Percentiles rank a stretch among this genome's conserved stretches.
phyloP scores from a whole-genome alignment of 1,284 basidiomycete species.

The Calocybe gambosa region DNA sequence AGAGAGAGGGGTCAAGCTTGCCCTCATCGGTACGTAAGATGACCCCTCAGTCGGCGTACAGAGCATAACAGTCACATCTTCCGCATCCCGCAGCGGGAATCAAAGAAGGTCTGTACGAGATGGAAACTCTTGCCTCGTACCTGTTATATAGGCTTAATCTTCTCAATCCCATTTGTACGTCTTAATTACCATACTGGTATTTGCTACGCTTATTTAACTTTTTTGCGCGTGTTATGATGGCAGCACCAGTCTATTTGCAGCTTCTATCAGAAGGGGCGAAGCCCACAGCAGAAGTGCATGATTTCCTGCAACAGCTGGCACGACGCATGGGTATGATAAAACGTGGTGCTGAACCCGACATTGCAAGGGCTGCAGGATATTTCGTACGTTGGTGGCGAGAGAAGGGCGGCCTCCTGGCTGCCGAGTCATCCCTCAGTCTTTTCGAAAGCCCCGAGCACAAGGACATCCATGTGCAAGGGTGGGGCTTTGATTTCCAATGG shows the following conservation, averaged over 20 bases:
- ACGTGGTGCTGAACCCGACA: conserved; percentile 69
- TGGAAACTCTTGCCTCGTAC: conserved; percentile 81
- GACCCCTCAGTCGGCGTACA: conserved; percentile 17
- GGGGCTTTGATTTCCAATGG: conserved; percentile 85
- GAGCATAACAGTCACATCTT: conserved; percentile 19
- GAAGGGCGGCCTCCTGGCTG: conserved; percentile 53
- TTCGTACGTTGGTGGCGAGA: conserved; percentile 85
- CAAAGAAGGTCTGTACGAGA: conserved; percentile 89
- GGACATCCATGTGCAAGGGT: conserved; percentile 37
- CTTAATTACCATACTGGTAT: conserved; percentile 8
- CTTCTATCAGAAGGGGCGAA: conserved; percentile 48
- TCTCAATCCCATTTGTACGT: conserved; percentile 64
- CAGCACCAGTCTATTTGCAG: conserved; percentile 65
- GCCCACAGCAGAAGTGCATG: conserved; percentile 54
- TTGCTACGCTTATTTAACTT: not conserved
- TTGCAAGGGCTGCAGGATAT: conserved; percentile 67
- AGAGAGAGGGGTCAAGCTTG: conserved; percentile 90
- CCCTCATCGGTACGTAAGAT: conserved; percentile 74
- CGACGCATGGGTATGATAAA: conserved; percentile 74
- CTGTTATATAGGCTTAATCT: conserved; percentile 84
- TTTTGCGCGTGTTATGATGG: conserved; percentile 1
- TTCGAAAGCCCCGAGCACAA: conserved; percentile 15
- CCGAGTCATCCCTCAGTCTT: conserved; percentile 33
- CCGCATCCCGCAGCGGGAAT: conserved; percentile 68
- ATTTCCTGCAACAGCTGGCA: conserved; percentile 69